These are phyloP conservation scores for Fraxinus platypoda DNA, from an alignment of 305 asterid species.

Conservation along the genomic window DNA sequence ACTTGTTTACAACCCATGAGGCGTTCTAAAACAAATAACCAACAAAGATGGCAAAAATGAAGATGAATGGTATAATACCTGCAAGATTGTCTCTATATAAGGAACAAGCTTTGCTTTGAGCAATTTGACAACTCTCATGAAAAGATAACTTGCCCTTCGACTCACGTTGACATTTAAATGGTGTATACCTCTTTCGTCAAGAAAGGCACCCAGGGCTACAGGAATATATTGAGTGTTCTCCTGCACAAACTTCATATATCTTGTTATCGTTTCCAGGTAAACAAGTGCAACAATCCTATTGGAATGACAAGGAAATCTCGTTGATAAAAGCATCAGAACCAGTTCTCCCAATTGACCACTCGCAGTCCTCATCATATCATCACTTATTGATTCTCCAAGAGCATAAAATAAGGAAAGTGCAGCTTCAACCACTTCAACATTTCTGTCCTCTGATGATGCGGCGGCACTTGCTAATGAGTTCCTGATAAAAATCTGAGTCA, in stretches of 20 bases:
- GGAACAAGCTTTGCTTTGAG: conserved; percentile 88
- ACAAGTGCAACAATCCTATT: conserved; percentile 86
- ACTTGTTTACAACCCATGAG: not conserved
- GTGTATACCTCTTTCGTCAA: conserved; percentile 93
- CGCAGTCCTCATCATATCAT: conserved; percentile 65
- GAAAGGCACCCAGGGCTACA: conserved; percentile 69
- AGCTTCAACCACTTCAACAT: conserved; percentile 92
- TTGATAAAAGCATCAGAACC: conserved; percentile 77
- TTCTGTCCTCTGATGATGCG: conserved; percentile 60
- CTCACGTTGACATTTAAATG: conserved; percentile 78
- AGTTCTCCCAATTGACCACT: conserved; percentile 69
- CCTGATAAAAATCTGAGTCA: conserved; percentile 74
- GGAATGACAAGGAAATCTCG: conserved; percentile 84
- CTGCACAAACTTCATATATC: conserved; percentile 73
- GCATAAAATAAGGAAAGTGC: conserved; percentile 86
- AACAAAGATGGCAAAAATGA: conserved; percentile 6
- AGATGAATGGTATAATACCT: conserved; percentile 43
- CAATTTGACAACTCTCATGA: conserved; percentile 88
- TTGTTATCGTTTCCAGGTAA: conserved; percentile 80
- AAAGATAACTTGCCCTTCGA: conserved; percentile 90
- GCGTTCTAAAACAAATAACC: conserved; percentile 4
- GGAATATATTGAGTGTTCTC: conserved; percentile 83
- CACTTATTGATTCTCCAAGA: conserved; percentile 80
- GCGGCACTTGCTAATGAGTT: conserved; percentile 66
- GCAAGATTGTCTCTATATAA: conserved; percentile 84